A percentile compares a stretch with the other conserved stretches of the same genome.
phyloP scores from a whole-genome alignment of 1,284 basidiomycete species.

The Tilletiaria anomala region DNA sequence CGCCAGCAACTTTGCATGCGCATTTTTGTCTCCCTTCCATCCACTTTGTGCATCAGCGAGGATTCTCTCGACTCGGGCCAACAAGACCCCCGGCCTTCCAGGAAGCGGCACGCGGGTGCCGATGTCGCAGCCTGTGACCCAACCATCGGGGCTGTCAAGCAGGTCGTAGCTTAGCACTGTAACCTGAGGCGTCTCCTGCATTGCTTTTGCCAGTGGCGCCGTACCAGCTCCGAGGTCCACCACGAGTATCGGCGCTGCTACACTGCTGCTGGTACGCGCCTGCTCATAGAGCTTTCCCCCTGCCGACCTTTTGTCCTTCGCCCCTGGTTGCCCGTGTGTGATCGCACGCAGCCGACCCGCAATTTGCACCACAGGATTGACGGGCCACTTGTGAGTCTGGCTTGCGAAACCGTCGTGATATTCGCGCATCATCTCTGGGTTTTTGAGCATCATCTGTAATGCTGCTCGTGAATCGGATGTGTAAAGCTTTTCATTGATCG shows the following conservation, averaged over 20 bases:
- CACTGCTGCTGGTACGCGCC: not conserved
- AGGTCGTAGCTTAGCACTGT: slow-evolving; percentile 59
- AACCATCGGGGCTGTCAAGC: slow-evolving; percentile 58
- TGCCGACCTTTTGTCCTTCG: not conserved
- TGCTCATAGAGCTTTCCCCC: not conserved
- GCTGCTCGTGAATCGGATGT: slow-evolving; percentile 24
- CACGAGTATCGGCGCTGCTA: slow-evolving; percentile 49
- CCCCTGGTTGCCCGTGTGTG: not conserved
- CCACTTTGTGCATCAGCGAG: not conserved
- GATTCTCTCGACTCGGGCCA: not conserved
- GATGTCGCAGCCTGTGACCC: slow-evolving; percentile 25
- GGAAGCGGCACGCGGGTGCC: slow-evolving; percentile 13
- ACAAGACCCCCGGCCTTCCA: not conserved
- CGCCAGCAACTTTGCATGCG: not conserved
- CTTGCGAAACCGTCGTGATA: slow-evolving; percentile 38
- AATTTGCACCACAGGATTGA: slow-evolving; percentile 33
- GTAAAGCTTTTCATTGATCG: slow-evolving; percentile 39
- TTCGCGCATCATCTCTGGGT: slow-evolving; percentile 23
- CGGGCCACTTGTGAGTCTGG: slow-evolving; percentile 35
- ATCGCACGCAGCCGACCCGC: slow-evolving; percentile 6
- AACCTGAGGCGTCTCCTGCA: slow-evolving; percentile 44
- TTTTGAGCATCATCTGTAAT: slow-evolving; percentile 19
- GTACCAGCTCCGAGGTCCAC: slow-evolving; percentile 93
- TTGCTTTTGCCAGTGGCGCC: slow-evolving; percentile 58
- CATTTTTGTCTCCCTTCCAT: not conserved